phyloP scores from a whole-genome alignment of 352 stramenopile genomes.

The Globisporangium nodosum region DNA sequence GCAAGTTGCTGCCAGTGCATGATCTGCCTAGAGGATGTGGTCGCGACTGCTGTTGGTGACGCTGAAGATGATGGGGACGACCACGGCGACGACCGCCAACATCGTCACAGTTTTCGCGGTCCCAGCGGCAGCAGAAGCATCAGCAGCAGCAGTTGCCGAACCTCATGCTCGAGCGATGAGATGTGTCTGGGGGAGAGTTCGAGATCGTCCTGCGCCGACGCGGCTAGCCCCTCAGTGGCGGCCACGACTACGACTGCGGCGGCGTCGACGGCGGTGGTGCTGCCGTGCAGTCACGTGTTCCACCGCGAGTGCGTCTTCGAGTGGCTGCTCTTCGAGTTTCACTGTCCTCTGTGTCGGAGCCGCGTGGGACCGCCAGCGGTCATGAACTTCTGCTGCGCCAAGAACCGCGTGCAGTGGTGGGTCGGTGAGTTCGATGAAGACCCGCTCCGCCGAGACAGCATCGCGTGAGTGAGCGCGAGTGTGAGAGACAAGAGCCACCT shows the following conservation, averaged over 20 bases:
- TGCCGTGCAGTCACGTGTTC: slow-evolving; percentile 64
- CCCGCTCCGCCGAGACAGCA: slow-evolving; percentile 20
- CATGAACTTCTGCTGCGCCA: slow-evolving; percentile 56
- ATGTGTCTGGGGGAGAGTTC: not conserved
- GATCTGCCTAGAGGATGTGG: slow-evolving; percentile 16
- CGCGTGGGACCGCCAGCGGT: slow-evolving; percentile 43
- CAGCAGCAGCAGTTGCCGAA: not conserved
- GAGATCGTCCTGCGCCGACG: too few relatives aligned
- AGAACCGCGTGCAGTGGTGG: slow-evolving; percentile 63
- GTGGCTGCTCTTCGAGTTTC: slow-evolving; percentile 68
- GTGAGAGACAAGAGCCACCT: too few relatives aligned
- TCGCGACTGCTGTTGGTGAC: not conserved
- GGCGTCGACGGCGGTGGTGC: slow-evolving; percentile 14
- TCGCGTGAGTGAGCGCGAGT: not conserved
- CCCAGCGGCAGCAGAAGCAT: slow-evolving; percentile 5
- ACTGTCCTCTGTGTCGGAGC: slow-evolving; percentile 60
- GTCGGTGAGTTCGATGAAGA: slow-evolving; percentile 59
- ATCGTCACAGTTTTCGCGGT: too few relatives aligned
- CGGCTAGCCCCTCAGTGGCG: not conserved
- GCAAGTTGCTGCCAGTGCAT: slow-evolving; percentile 9
- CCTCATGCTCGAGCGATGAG: not conserved
- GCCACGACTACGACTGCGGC: slow-evolving; percentile 4
- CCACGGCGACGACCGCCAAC: not conserved
- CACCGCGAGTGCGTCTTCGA: slow-evolving; percentile 72
- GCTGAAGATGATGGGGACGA: not conserved